Base-by-base conservation (phyloP, 75 land plant species). In the Sequoia sempervirens region DNA sequence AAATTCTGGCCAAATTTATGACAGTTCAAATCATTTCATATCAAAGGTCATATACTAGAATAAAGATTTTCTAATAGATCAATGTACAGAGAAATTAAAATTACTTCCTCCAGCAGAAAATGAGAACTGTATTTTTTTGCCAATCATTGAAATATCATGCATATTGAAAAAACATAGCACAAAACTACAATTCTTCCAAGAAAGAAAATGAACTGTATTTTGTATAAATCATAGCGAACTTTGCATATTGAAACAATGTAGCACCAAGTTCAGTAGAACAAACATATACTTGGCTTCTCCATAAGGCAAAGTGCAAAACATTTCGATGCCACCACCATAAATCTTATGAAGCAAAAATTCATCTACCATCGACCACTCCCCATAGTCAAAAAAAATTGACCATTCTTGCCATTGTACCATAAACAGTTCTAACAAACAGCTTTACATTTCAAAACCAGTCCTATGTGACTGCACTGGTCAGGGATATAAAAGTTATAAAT, bases 201-300 rank as follows among this genome's bases (percentile, higher is more conserved):
- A 6, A 6, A 20, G 45, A 38, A 74, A 40, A 18, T 75, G 78
- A 37, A 38, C 75, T 75, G n/a, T 38, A 75, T 18, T 7, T 78
- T 11, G 18, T 78, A 78, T 78, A 45, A 10, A 78, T 23, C 13
- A 78, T 26, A 78, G 47, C 12, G 43, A 78, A 32, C 50, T 13
- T 78, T 78, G 50, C 80, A 78, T 45, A 78, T 45, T 78, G 80
- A 45, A 12, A 45, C 45, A 78, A 78, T n/a, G 41, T 45, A 78
- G 80, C 15, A 70, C 12, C 50, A 78, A 78, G 43, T 26, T 43
- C 28, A 43, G 50, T n/a, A 45, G 46, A 18, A 78, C 45, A 78
- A 78, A 78, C 23, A 17, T 26, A 78, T 3, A 70, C 45, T n/a
- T 78, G 80, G 80, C 80, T 78, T 43, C 41, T 43, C n/a, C 47